Evolutionary conservation across 73 alveolate species (phyloP), one percentile per base, ranked within the genome.

Genomic region (Paraurostyla sp.): DNA sequence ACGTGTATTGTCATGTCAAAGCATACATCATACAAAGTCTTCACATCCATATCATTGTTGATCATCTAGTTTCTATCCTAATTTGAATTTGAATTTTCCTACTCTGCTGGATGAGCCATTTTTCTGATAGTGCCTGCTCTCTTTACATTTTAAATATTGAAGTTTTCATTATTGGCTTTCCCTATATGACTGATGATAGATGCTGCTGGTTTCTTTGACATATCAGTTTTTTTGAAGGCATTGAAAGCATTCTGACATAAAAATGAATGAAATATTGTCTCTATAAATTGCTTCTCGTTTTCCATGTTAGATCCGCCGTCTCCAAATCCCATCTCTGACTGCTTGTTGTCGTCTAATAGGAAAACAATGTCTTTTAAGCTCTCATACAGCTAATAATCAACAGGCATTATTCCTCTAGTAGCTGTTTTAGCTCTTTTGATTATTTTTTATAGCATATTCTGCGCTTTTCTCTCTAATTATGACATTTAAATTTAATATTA

Each of bases 11-110:
- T 33, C 25, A 73, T 23, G 36, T 73, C 87, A 45, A 48, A 73
- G 87, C 68, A 42, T 6, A 50, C 87, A 27, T 73, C 87, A 30
- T 48, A 73, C 20, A 73, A 13, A 22, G 50, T 45, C 50, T 48
- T 73, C 2, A 7, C n/a, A 9, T 42, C 68, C 9, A 43, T n/a
- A 0, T 42, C 54, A 43, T 73, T 36, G 59, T 41, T n/a, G n/a
- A n/a, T n/a, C n/a, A n/a, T n/a, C n/a, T n/a, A n/a, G n/a, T n/a
- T n/a, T n/a, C n/a, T n/a, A n/a, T n/a, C n/a, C n/a, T n/a, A n/a
- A n/a, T n/a, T n/a, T n/a, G n/a, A n/a, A n/a, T n/a, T n/a, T n/a
- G n/a, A n/a, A n/a, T n/a, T n/a, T n/a, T n/a, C n/a, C n/a, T n/a
- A n/a, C n/a, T n/a, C n/a, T n/a, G n/a, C n/a, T n/a, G n/a, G n/a